These are phyloP conservation scores for Populus nigra DNA, from an alignment of 345 rosid genomes.

Conservation along the genomic window DNA sequence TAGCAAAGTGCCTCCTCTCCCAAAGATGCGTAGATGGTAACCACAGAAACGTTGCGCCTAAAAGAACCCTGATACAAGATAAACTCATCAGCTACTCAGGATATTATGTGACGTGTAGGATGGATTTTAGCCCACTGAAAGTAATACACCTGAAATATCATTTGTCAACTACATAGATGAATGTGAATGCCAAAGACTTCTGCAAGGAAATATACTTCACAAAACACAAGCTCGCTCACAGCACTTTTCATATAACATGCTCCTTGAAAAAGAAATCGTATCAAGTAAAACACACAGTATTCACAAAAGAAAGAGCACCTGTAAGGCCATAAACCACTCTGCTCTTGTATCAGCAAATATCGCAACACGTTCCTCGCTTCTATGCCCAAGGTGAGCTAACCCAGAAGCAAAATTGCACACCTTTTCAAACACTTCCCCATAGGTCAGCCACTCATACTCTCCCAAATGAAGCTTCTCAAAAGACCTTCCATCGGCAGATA, in stretches of 20 bases:
- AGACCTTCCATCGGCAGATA: slow-evolving; percentile 56
- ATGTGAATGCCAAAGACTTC: neutral
- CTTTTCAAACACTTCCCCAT: slow-evolving; percentile 53
- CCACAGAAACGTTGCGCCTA: slow-evolving; percentile 80
- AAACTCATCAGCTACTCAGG: neutral
- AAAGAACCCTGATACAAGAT: slow-evolving; percentile 72
- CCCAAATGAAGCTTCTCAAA: slow-evolving; percentile 97
- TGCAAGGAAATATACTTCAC: neutral
- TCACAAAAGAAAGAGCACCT: slow-evolving; percentile 45
- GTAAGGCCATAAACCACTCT: slow-evolving; percentile 94
- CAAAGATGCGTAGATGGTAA: slow-evolving; percentile 87
- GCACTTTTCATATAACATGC: neutral
- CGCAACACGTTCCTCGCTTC: slow-evolving; percentile 74
- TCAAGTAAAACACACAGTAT: neutral
- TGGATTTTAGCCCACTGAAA: neutral
- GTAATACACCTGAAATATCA: neutral
- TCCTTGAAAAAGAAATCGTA: neutral
- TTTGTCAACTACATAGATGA: neutral
- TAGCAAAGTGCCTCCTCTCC: slow-evolving; percentile 97
- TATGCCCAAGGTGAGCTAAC: slow-evolving; percentile 66
- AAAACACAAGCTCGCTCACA: neutral
- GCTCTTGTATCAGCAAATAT: slow-evolving; percentile 92
- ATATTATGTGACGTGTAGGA: neutral
- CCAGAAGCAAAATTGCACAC: slow-evolving; percentile 85
- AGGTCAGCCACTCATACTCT: slow-evolving; percentile 83